phyloP scores from a whole-genome alignment of 805 yeast genomes.

The Wickerhamiella cacticola region DNA sequence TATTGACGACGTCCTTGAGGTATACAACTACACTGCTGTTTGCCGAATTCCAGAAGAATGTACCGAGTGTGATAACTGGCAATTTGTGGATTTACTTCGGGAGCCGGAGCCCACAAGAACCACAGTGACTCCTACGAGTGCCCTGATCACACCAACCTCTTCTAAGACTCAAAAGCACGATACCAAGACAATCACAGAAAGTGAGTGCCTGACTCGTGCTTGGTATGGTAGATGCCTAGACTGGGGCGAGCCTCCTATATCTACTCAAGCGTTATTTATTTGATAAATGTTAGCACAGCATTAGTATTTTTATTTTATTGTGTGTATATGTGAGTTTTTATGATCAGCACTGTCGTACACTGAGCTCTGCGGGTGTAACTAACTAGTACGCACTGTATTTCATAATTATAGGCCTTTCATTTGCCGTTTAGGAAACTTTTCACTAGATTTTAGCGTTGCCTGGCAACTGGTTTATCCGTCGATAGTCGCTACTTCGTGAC shows the following conservation, averaged over 20 bases:
- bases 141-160: background rate
- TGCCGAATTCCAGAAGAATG: constrained; percentile 65
- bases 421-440: too few relatives aligned
- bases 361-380: too few relatives aligned
- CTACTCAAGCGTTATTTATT: background rate
- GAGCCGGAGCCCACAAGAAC: constrained; percentile 16
- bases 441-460: too few relatives aligned
- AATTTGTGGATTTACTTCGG: constrained; percentile 36
- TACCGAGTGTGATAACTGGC: constrained; percentile 84
- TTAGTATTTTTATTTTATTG: constrained; percentile 6
- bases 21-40: constrained; percentile 63
- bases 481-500: too few relatives aligned
- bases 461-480: too few relatives aligned
- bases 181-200: background rate
- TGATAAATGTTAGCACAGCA: constrained; percentile 9
- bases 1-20: constrained; percentile 62
- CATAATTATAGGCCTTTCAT: too few relatives aligned
- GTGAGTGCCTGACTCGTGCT: constrained; percentile 17
- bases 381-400: too few relatives aligned
- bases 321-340: background rate
- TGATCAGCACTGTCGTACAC: background rate
- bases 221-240: constrained; percentile 23
- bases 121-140: constrained; percentile 19
- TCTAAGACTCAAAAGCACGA: constrained; percentile 8
- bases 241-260: constrained; percentile 15